A percentile compares a stretch with the other conserved stretches of the same genome.
Conservation (phyloP, 257 asterid species). For the Solanum pinnatisectum region DNA sequence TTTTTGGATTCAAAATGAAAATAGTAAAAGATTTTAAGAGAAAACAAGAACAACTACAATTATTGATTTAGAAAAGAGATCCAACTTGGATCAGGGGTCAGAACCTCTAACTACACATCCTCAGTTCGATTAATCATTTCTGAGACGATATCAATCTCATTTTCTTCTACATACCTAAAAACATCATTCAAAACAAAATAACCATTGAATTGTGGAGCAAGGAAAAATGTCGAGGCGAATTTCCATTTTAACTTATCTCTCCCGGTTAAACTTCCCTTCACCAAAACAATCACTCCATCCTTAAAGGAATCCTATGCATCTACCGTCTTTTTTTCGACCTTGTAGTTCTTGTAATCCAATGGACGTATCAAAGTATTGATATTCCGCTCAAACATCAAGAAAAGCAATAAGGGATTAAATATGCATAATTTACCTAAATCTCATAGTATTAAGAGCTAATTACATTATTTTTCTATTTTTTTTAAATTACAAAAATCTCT, state of each 20-base stretch:
- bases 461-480: no score
- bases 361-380: constrained; percentile 70
- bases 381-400: constrained; percentile 35
- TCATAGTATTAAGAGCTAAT: background rate
- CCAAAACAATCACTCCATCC: constrained; percentile 68
- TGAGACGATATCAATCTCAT: constrained; percentile 25
- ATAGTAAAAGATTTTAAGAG: background rate
- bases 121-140: constrained; percentile 22
- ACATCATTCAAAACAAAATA: constrained; percentile 75
- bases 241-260: constrained; percentile 50
- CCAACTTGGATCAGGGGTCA: constrained; percentile 52
- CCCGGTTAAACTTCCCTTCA: constrained; percentile 90
- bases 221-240: constrained; percentile 77
- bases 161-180: constrained; percentile 58
- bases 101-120: constrained; percentile 20
- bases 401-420: background rate
- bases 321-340: constrained; percentile 79
- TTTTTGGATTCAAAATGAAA: constrained; percentile 39
- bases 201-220: constrained; percentile 91
- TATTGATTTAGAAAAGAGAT: background rate
- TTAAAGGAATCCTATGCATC: constrained; percentile 76
- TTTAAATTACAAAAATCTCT: no score
- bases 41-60: background rate
- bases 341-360: constrained; percentile 74
- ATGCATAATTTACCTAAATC: no score